Base-by-base conservation (phyloP, 2,329 filamentous ascomycete genomes). In the Juglanconis juglandina region DNA sequence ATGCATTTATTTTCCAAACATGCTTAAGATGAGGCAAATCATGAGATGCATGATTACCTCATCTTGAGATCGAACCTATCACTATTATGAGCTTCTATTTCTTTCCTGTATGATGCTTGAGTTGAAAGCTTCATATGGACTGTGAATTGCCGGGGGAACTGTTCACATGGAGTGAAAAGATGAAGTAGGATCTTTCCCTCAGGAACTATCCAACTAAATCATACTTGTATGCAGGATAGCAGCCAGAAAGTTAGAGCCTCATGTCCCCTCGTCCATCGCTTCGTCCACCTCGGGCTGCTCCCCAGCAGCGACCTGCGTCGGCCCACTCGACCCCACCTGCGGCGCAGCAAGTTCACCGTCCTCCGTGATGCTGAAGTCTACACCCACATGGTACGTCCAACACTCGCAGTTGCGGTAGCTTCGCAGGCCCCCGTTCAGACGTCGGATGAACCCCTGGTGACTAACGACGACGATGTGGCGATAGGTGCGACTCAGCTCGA, bases 331-430 rank as follows among this genome's bases (percentile, higher is more conserved):
- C 1, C 58, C 58, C 14, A 9, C 44, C 41, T 48, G 48, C 2
- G 58, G 58, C 5, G 58, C 46, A 24, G 58, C 58, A 32, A 60
- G 53, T 2, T 60, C 58, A 4, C 58, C 58, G 10, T 60, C 58
- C 3, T 35, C 47, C 17, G 58, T 60, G 10, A 60, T 56, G 53
- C 48, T 56, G 17, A 60, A 60, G 53, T 60, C 58, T 32, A 60
- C 58, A 5, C 58, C 58, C n/a, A 60, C 58, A 47, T 53, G 34
- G 33, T 60, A 60, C 39, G 39, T 60, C 58, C 58, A 60, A 35
- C 58, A 60, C 58, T 60, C 58, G 53, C 58, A 60, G 32, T 60
- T 60, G 24, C 58, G 58, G 33, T 60, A 60, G 24, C 58, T 52
- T 17, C 47, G 53, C 5, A 53, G 56, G 37, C 58, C 58, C 1